Evolutionary conservation across 805 yeast species (phyloP).

Genomic region (Grigorovia jiainica): DNA sequence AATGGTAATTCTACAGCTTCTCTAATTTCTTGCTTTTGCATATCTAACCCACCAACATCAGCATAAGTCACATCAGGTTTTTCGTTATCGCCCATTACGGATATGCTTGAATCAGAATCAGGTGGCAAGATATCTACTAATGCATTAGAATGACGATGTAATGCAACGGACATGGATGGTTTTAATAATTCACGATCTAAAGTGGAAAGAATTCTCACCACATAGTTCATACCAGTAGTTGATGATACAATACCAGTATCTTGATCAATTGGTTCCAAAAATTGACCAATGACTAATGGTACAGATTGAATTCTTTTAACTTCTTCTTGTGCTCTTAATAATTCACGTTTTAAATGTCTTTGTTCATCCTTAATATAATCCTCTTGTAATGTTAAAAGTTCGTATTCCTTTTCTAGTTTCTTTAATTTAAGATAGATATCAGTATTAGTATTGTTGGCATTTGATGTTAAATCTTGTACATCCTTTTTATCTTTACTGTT

Average conservation of each 20-base stretch:
- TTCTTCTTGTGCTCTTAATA: constrained; percentile 95
- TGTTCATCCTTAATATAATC: constrained; percentile 97
- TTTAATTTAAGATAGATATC: constrained; percentile 82
- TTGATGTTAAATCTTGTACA: constrained; percentile 1
- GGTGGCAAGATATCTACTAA: constrained; percentile 96
- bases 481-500: constrained; percentile 12
- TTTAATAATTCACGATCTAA: constrained; percentile 89
- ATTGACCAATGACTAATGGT: constrained; percentile 96
- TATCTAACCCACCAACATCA: constrained; percentile 97
- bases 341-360: constrained; percentile 88
- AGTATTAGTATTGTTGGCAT: constrained; percentile 9
- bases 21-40: constrained; percentile 98
- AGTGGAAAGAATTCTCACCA: constrained; percentile 89
- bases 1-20: constrained; percentile 97
- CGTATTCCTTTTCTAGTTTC: constrained; percentile 83
- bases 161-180: constrained; percentile 91
- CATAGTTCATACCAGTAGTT: constrained; percentile 96
- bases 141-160: constrained; percentile 97
- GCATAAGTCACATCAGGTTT: constrained; percentile 90
- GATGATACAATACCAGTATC: constrained; percentile 94
- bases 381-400: constrained; percentile 77
- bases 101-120: constrained; percentile 93
- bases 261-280: constrained; percentile 93
- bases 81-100: constrained; percentile 90
- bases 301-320: constrained; percentile 96